phyloP scores from a whole-genome alignment of 257 asterid species.

The Verbascum thapsus region DNA sequence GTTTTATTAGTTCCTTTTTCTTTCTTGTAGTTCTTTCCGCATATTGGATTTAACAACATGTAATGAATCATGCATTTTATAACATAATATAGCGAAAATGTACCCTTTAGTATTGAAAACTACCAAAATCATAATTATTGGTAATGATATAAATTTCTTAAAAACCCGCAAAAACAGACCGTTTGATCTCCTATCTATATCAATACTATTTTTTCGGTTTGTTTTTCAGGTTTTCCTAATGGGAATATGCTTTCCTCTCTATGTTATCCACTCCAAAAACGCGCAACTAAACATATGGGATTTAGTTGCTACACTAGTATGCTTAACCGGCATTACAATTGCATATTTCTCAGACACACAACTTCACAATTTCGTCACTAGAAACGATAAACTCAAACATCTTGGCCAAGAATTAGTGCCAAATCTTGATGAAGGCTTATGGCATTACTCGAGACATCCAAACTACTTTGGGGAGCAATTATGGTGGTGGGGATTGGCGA shows the following conservation, averaged over 20 bases:
- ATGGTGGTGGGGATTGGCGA: slow-evolving; percentile 96
- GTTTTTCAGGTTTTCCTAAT: slow-evolving; percentile 68
- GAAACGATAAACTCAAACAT: slow-evolving; percentile 50
- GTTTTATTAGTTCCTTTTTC: too few relatives aligned
- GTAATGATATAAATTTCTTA: too few relatives aligned
- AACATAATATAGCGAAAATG: too few relatives aligned
- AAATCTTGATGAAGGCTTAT: slow-evolving; percentile 72
- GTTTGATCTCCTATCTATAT: too few relatives aligned
- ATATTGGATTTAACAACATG: too few relatives aligned
- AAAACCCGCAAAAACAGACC: too few relatives aligned
- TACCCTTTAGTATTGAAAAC: too few relatives aligned
- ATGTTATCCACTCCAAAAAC: slow-evolving; percentile 58
- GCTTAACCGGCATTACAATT: slow-evolving; percentile 61
- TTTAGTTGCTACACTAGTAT: slow-evolving; percentile 47
- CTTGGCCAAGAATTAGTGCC: slow-evolving; percentile 57
- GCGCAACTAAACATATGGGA: slow-evolving; percentile 58
- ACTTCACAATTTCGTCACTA: slow-evolving; percentile 64
- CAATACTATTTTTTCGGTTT: too few relatives aligned
- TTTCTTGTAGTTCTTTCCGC: too few relatives aligned
- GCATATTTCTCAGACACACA: slow-evolving; percentile 85
- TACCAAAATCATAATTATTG: too few relatives aligned
- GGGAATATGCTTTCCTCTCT: slow-evolving; percentile 81
- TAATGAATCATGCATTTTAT: too few relatives aligned
- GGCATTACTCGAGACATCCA: slow-evolving; percentile 86
- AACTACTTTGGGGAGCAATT: slow-evolving; percentile 94